phyloP scores from a whole-genome alignment of 1,139 yeast species.

The Nakaseomyces kungkrabaensis region DNA sequence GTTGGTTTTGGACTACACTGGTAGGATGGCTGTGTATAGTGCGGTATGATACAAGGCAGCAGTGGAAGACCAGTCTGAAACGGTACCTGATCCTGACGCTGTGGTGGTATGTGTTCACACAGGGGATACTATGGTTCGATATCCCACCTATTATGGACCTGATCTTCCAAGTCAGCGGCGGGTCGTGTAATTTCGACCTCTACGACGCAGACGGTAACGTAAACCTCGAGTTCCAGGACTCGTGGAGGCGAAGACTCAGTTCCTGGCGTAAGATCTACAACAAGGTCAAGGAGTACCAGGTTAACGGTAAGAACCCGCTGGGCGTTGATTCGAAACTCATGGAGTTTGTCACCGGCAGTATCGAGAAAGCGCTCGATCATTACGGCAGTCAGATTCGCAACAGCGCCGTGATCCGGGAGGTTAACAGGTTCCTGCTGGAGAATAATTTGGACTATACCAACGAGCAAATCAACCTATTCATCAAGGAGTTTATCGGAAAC shows the following conservation, averaged over 20 bases:
- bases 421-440: neutral
- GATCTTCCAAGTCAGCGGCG: slow-evolving; percentile 74
- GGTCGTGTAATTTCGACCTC: slow-evolving; percentile 42
- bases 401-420: neutral
- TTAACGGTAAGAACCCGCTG: slow-evolving; percentile 5
- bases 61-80: slow-evolving; percentile 4
- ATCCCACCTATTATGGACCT: slow-evolving; percentile 73
- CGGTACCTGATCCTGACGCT: slow-evolving; percentile 18
- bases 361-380: neutral
- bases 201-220: slow-evolving; percentile 16
- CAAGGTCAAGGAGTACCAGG: slow-evolving; percentile 8
- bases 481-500: neutral
- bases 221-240: slow-evolving; percentile 20
- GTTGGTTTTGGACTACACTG: slow-evolving; percentile 87
- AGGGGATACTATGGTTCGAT: slow-evolving; percentile 14
- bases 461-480: neutral
- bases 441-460: neutral
- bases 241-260: slow-evolving; percentile 12
- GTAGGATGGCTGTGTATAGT: slow-evolving; percentile 29
- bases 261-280: slow-evolving; percentile 14
- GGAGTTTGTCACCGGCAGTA: slow-evolving; percentile 2
- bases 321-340: slow-evolving; percentile 1
- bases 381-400: slow-evolving; percentile 6
- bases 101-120: slow-evolving; percentile 29
- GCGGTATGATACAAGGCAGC: slow-evolving; percentile 9